Evolutionary conservation across 2,329 filamentous ascomycete genomes (phyloP), one percentile per base, ranked within the genome.

Genomic region (Coniochaeta hoffmannii): DNA sequence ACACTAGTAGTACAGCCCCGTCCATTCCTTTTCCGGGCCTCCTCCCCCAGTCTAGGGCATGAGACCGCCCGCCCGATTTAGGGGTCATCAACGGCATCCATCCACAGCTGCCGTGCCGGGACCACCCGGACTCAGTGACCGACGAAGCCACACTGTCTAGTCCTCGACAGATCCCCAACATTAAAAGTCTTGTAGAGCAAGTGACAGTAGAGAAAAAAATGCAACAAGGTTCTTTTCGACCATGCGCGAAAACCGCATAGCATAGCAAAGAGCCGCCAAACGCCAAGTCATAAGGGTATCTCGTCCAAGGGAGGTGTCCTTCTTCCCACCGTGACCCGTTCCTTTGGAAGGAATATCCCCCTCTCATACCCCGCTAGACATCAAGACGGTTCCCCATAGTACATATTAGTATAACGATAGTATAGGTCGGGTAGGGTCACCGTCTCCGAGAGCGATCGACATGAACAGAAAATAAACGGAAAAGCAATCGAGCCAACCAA

Each of bases 161-260:
- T 46, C 41, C 41, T 15, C 26, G 41, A 46, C 41, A 46, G 22
- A 15, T 26, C 24, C 41, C 41, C 41, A 46, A n/a, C 19, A 46
- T 46, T 46, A 46, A 46, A 46, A 28, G 12, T 12, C 9, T 24
- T 46, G 8, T 26, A 28, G 22, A 12, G 24, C 41, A 28, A 46
- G 41, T 46, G 41, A 46, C 41, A 46, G 41, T 46, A 46, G 12
- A 46, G 41, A 44, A 46, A n/a, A 32, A 36, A 46, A 46, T 46
- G 41, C 41, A 46, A 46, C 41, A 46, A 46, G 22, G 22, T 28
- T 22, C 14, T 46, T 46, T 46, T 46, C 7, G 41, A 46, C 41
- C 15, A 28, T 24, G 41, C 19, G 22, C 38, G 41, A 46, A n/a
- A 28, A 28, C 41, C 41, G 41, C 22, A 46, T 19, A 2, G 14